phyloP scores from a whole-genome alignment of 2,329 filamentous ascomycete species.

The Fusarium oligoseptatum region DNA sequence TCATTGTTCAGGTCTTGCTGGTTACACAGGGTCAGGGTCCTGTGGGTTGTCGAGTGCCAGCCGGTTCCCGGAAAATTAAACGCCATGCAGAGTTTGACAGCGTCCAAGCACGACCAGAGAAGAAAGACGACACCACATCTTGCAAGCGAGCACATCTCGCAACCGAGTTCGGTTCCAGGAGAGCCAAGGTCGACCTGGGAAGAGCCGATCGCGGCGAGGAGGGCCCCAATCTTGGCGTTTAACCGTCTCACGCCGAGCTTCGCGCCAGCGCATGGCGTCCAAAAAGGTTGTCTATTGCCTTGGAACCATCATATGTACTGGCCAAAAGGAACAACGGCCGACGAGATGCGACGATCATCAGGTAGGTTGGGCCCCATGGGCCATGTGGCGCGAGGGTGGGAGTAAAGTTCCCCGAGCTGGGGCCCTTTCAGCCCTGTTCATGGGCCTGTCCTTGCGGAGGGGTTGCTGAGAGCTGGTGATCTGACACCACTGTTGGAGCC shows the following conservation, averaged over 20 bases:
- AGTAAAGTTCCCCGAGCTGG: conserved; percentile 3
- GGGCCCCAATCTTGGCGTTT: neutral
- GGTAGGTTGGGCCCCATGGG: conserved; percentile 1
- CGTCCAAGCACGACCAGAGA: neutral
- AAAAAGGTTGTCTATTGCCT: neutral
- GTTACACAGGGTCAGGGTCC: neutral
- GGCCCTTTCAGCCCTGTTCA: conserved; percentile 8
- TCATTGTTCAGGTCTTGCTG: neutral
- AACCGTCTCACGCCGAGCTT: neutral
- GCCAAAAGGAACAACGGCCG: conserved; percentile 1
- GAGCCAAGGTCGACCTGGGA: neutral
- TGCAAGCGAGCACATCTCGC: neutral
- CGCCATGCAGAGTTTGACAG: neutral
- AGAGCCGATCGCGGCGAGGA: neutral
- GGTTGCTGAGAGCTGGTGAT: conserved; percentile 2
- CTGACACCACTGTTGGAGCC: neutral
- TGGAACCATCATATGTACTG: neutral
- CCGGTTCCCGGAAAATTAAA: neutral
- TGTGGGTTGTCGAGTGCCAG: neutral
- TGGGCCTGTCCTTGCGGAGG: conserved; percentile 6
- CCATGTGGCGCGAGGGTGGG: conserved; percentile 1
- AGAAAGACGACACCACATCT: neutral
- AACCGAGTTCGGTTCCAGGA: neutral
- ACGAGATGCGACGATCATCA: conserved; percentile 2
- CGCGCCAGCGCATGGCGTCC: neutral